Conservation (phyloP, 257 asterid genomes). For the Phtheirospermum japonicum region DNA sequence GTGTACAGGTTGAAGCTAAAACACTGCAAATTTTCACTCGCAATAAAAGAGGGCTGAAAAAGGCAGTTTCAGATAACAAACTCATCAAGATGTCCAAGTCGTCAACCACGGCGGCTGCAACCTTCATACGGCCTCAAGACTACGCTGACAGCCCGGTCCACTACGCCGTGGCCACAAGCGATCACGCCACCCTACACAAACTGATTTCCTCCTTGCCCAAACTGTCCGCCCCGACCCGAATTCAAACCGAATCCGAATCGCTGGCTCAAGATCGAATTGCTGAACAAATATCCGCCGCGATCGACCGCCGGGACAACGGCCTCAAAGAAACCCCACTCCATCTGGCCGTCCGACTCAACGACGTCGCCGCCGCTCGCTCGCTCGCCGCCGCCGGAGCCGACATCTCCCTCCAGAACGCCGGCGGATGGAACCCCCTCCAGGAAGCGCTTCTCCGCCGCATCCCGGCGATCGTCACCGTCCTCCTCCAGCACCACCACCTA, state of each 20-base stretch:
- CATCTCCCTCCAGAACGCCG: conserved; percentile 66
- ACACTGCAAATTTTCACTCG: no score
- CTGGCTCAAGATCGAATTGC: conserved; percentile 51
- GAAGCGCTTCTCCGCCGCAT: conserved; percentile 78
- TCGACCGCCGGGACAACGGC: conserved; percentile 78
- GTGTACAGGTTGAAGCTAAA: background rate
- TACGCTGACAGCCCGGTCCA: conserved; percentile 71
- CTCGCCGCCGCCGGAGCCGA: conserved; percentile 79
- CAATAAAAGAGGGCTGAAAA: background rate
- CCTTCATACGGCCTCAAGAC: conserved; percentile 54
- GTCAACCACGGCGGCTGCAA: conserved; percentile 37
- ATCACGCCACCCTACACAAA: conserved; percentile 52
- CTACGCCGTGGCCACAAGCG: conserved; percentile 66
- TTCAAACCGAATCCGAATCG: conserved; percentile 59
- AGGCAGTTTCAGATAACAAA: background rate
- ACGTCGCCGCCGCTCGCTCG: conserved; percentile 49
- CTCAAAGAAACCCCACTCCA: conserved; percentile 78
- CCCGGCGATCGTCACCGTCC: conserved; percentile 49
- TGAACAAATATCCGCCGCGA: conserved; percentile 50
- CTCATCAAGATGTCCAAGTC: conserved; percentile 32
- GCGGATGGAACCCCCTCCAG: conserved; percentile 84
- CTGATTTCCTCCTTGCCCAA: conserved; percentile 53
- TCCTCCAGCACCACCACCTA: conserved; percentile 65
- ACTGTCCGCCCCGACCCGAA: conserved; percentile 41
- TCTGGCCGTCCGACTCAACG: conserved; percentile 82